These are phyloP conservation scores for Corynespora cassiicola DNA, from an alignment of 2,329 filamentous ascomycete genomes.

Conservation along the genomic window DNA sequence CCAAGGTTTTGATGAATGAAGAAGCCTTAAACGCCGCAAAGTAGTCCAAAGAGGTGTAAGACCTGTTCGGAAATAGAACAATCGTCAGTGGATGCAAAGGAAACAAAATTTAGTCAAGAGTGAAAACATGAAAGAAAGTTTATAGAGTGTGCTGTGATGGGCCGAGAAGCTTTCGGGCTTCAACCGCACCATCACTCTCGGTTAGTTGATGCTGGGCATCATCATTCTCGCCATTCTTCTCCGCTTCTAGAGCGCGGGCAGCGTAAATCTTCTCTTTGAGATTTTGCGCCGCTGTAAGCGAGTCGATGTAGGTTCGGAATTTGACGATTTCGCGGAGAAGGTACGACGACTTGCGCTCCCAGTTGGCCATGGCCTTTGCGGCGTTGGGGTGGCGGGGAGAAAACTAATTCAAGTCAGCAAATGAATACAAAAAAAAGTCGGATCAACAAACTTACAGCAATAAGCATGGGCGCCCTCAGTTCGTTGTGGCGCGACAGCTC, in stretches of 20 bases:
- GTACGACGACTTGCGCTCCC: constrained; percentile 95
- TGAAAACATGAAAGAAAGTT: constrained; percentile 16
- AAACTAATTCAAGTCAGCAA: constrained; percentile 59
- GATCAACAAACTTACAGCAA: constrained; percentile 64
- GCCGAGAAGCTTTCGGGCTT: constrained; percentile 32
- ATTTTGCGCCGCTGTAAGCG: constrained; percentile 72
- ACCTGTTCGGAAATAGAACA: constrained; percentile 28
- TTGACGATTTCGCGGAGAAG: constrained; percentile 94
- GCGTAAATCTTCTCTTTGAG: constrained; percentile 75
- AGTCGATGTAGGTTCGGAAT: constrained; percentile 93
- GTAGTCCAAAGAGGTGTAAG: constrained; percentile 44
- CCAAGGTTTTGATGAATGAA: constrained; percentile 41
- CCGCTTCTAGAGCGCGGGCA: constrained; percentile 38
- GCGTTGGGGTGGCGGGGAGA: constrained; percentile 83
- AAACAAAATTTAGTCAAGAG: constrained; percentile 12
- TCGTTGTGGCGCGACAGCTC: constrained; percentile 89
- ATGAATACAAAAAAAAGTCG: constrained; percentile 1
- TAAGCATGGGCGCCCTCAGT: constrained; percentile 82
- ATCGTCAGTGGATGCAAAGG: constrained; percentile 34
- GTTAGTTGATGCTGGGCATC: constrained; percentile 16
- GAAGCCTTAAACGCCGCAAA: constrained; percentile 39
- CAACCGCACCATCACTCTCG: constrained; percentile 43
- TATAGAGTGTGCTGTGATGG: constrained; percentile 25
- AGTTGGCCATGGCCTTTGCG: constrained; percentile 88
- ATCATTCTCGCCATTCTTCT: constrained; percentile 19